Base-by-base conservation (phyloP, 768 basidiomycete genomes). In the Kwoniella heveanensis region DNA sequence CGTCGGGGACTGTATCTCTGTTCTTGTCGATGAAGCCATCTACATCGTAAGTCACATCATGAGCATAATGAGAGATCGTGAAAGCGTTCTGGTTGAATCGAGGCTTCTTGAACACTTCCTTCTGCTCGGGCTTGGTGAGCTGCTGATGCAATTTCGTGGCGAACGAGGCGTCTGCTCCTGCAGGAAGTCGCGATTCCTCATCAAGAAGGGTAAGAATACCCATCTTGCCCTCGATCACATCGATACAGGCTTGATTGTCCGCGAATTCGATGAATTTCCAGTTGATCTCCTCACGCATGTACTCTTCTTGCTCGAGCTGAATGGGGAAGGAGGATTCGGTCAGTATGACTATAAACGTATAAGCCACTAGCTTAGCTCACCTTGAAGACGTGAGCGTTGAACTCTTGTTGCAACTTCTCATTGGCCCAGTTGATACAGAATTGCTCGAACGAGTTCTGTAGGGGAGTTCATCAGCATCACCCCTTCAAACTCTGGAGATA, bases 401-500 rank as follows among this genome's bases (percentile, higher is more conserved):
- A 99, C 91, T 97, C 94, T 80, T 98, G 96, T 73, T 99, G 96
- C 50, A 98, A 81, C 81, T 78, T 80, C 65, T 81, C 96, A 75
- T 99, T 99, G 24, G 96, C 96, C 78, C 98, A 99, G 78, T 99
- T 99, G 83, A 99, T 99, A 80, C 94, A 97, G 82, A 99, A 99
- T 82, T 99, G 96, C 81, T 99, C 83, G 58, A 83, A 82, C 24
- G 80, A 81, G 76, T 83, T 83, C 80, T 74, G 62, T 36, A 26
- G 47, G 26, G 30, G 12, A 29, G 29, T 37, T n/a, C 32, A 32
- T 56, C 46, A 56, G 32, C 30, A 22, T 32, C 39, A n/a, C n/a
- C n/a, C n/a, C n/a, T n/a, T n/a, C n/a, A n/a, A n/a, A n/a, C n/a
- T n/a, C n/a, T n/a, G n/a, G n/a, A n/a, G n/a, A n/a, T n/a, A n/a